Base-by-base conservation (phyloP, 2,329 filamentous ascomycete genomes). In the Mariannaea elegans region DNA sequence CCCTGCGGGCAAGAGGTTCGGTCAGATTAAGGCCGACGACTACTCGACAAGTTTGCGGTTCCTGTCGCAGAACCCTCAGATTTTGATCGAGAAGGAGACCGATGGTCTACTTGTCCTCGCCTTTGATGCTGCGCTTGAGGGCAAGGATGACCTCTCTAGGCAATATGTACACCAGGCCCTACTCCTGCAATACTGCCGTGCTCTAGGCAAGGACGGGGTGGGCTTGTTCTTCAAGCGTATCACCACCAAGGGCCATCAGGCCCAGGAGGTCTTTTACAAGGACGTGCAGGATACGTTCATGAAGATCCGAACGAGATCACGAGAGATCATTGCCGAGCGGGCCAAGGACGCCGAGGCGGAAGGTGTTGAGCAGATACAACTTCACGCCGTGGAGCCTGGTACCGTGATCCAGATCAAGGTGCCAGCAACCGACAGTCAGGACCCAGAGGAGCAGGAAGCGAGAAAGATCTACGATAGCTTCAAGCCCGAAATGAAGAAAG, bases 171-270 rank as follows among this genome's bases (percentile, higher is more conserved):
- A 99, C 77, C 94, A 98, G 75, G 94, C 91, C 3, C 83, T 98
- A 14, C 83, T 99, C 12, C 80, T 99, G 38, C 95, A 99, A 76
- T 99, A 99, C 81, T 99, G 95, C 79, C 88, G 94, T 9, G 90
- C 93, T 39, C 84, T 99, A 7, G 94, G 94, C 62, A 88, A 87
- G 65, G 93, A 98, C 70, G 94, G 94, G 19, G 93, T 97, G 8
- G 86, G 87, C 6, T 80, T 98, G 27, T 99, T 99, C 83, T 99
- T 99, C 85, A 97, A 95, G 80, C 90, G 94, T 58, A 94, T 99
- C 75, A 95, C 91, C 19, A 97, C 91, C 3, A 88, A 87, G 69
- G 92, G 90, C 29, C 94, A 99, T 77, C 90, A 97, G 78, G 96
- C 95, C 7, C 89, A 91, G 71, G 93, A 92, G 42, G 85, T 98